Evolutionary conservation across 768 basidiomycete genomes (phyloP), one percentile per base, ranked within the genome.

Genomic region (Albatrellus ellisii): DNA sequence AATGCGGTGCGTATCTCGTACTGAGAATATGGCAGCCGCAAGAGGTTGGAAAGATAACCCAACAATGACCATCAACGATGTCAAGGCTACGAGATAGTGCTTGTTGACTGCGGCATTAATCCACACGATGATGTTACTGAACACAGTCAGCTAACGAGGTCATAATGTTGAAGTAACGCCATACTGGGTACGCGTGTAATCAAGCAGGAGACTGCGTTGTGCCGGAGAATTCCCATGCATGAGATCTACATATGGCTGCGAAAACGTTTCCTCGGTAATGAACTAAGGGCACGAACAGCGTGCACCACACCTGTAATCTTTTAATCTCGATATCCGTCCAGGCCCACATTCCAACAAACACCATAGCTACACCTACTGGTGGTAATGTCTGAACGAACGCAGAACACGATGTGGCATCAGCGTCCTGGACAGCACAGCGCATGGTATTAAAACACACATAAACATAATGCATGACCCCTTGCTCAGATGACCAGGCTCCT

Each of bases 271-370:
- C 26, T 46, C 18, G 43, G 35, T 31, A 20, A 33, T 26, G 9
- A 39, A 27, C 18, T 9, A 2, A 25, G 29, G n/a, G 24, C n/a
- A 25, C 27, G 40, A 25, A 27, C n/a, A 18, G 35, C 6, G 17
- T 3, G 10, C 17, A 11, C 35, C 55, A 22, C 38, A 67, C 70
- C 61, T 74, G 74, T 57, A 75, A 65, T 52, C 67, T 70, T 49
- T 73, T 71, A 38, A 77, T 68, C 45, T 73, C 73, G 20, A 69
- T 61, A 48, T 73, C 73, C 4, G 71, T 73, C 72, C 72, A 73
- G 4, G 69, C 56, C 72, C 72, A 75, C 41, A 72, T 44, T 0
- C 66, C 68, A 3, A 68, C 66, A 9, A 74, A 64, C 15, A 69
- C 50, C 41, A 69, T 69, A 7, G 69, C 69, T 4, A 72, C 60